Evolutionary conservation across 148 eudicot species (phyloP).

Genomic region (Rhododendron mucronatum): DNA sequence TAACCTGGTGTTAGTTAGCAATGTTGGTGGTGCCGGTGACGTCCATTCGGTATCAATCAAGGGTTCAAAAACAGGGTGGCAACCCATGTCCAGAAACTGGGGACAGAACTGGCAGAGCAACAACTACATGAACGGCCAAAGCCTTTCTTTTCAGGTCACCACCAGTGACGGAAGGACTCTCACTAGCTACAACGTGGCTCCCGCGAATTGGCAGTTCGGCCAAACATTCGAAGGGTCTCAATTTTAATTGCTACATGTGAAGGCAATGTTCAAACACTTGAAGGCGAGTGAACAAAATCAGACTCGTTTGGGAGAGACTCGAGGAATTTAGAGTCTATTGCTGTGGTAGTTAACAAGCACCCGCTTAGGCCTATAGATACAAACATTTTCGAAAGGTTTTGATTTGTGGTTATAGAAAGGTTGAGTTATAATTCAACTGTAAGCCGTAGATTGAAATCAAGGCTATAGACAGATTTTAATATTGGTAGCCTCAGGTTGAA

Average conservation of each 20-base stretch:
- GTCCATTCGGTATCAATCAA: conserved; percentile 28
- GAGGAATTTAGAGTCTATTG: conserved; percentile 9
- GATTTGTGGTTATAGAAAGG: not conserved
- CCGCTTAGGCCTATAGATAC: conserved; percentile 25
- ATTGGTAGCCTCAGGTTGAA: not conserved
- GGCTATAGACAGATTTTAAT: not conserved
- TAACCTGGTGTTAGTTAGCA: conserved; percentile 29
- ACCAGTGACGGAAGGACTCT: conserved; percentile 28
- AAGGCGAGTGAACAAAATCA: not conserved
- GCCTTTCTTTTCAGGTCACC: conserved; percentile 28
- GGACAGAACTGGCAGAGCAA: conserved; percentile 35
- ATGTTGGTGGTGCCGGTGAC: conserved; percentile 31
- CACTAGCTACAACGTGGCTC: conserved; percentile 21
- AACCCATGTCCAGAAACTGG: conserved; percentile 38
- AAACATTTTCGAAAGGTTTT: not conserved
- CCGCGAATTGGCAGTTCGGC: conserved; percentile 37
- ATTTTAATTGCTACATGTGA: conserved; percentile 1
- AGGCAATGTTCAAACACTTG: not conserved
- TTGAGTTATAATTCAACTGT: not conserved
- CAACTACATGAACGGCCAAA: conserved; percentile 27
- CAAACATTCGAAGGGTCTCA: conserved; percentile 30
- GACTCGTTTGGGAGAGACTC: conserved; percentile 8
- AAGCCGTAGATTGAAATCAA: conserved; percentile 4
- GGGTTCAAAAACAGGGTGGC: conserved; percentile 34
- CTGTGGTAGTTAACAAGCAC: conserved; percentile 26